A percentile compares a stretch with the other conserved stretches of the same genome.
phyloP scores from a whole-genome alignment of 495 filamentous ascomycete genomes.

The Aspergillus bertholletiae region DNA sequence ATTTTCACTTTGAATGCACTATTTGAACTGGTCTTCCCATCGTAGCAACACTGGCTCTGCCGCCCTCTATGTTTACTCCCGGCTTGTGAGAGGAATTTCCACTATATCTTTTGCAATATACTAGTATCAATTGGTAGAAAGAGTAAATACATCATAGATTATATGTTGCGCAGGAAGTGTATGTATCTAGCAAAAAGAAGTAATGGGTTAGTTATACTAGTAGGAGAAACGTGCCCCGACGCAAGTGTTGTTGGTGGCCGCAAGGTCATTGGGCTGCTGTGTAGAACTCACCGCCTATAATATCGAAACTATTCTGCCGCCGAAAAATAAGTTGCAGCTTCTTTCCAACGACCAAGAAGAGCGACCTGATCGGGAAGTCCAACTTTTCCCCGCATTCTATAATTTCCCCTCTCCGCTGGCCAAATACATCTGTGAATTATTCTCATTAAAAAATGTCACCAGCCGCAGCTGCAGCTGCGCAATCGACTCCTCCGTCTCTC shows the following conservation, averaged over 20 bases:
- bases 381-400: neutral
- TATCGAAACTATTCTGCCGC: slow-evolving; percentile 33
- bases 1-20: too few relatives aligned
- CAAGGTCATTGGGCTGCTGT: neutral
- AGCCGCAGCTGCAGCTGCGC: slow-evolving; percentile 17
- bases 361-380: neutral
- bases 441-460: slow-evolving; percentile 17
- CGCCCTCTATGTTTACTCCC: too few relatives aligned
- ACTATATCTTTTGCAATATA: too few relatives aligned
- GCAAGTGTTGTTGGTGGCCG: neutral
- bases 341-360: neutral
- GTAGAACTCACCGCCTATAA: slow-evolving; percentile 14
- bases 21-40: too few relatives aligned
- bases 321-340: slow-evolving; percentile 25
- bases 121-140: too few relatives aligned
- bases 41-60: too few relatives aligned
- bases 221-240: too few relatives aligned
- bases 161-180: too few relatives aligned
- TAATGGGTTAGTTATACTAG: too few relatives aligned
- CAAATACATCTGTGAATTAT: neutral
- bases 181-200: too few relatives aligned
- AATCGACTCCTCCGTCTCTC: slow-evolving; percentile 43
- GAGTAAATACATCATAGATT: too few relatives aligned
- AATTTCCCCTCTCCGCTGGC: neutral
- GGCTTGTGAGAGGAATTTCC: too few relatives aligned